Evolutionary conservation across 2,329 filamentous ascomycete species (phyloP).

Genomic region (Aaosphaeria arxii): DNA sequence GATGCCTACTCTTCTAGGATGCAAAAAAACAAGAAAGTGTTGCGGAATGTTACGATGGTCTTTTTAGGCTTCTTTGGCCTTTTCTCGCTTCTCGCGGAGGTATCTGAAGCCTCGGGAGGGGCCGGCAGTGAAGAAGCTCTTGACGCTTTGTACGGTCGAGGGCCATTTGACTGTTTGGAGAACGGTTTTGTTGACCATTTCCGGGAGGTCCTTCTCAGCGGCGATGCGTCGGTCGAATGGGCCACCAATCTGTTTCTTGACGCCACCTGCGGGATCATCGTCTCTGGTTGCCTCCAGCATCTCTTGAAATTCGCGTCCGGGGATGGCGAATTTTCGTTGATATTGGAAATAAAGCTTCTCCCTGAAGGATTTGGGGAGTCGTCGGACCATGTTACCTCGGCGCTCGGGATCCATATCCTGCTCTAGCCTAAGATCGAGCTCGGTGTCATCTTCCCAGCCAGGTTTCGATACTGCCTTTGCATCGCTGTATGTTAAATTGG

Average conservation of each 20-base stretch:
- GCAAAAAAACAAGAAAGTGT: background rate
- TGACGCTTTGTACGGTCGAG: slow-evolving; percentile 81
- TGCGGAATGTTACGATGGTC: slow-evolving; percentile 4
- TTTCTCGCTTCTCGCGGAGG: slow-evolving; percentile 69
- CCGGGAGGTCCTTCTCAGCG: slow-evolving; percentile 65
- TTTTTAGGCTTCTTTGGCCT: slow-evolving; percentile 33
- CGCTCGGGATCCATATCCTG: slow-evolving; percentile 93
- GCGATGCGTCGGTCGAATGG: slow-evolving; percentile 85
- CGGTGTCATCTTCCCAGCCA: slow-evolving; percentile 61
- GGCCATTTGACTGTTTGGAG: slow-evolving; percentile 90
- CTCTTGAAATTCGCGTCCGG: slow-evolving; percentile 74
- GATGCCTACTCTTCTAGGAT: background rate
- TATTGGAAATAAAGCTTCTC: slow-evolving; percentile 92
- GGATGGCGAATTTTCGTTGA: slow-evolving; percentile 84
- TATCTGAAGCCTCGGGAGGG: slow-evolving; percentile 69
- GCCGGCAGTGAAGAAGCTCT: slow-evolving; percentile 79
- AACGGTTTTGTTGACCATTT: slow-evolving; percentile 72
- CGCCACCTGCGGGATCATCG: slow-evolving; percentile 58
- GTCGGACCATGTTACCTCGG: slow-evolving; percentile 93
- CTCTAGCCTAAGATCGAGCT: slow-evolving; percentile 61
- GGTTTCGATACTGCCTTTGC: slow-evolving; percentile 52
- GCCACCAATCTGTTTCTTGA: slow-evolving; percentile 74
- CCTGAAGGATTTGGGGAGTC: slow-evolving; percentile 82
- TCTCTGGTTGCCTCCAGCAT: slow-evolving; percentile 79
- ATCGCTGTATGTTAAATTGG: slow-evolving; percentile 79